Evolutionary conservation across 1,139 yeast genomes (phyloP).

Genomic region (Saccharomyces hybrid): DNA sequence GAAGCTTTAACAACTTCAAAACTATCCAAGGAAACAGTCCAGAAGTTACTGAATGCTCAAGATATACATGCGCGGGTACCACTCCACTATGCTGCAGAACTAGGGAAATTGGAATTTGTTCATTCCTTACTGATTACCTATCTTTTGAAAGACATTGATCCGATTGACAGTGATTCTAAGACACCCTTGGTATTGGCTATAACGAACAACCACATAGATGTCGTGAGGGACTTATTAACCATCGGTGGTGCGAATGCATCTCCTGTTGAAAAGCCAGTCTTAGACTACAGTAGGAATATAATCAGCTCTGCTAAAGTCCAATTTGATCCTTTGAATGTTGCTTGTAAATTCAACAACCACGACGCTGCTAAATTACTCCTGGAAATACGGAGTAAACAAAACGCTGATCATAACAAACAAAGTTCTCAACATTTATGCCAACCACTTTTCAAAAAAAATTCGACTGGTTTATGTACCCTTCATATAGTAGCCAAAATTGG

Average conservation of each 20-base stretch:
- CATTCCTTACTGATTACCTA: slow-evolving; percentile 35
- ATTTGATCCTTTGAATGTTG: slow-evolving; percentile 80
- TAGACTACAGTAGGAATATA: no score
- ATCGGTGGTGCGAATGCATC: slow-evolving; percentile 49
- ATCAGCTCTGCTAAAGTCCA: slow-evolving; percentile 22
- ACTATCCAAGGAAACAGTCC: slow-evolving; percentile 6
- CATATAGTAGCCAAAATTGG: slow-evolving; percentile 78
- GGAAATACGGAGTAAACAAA: slow-evolving; percentile 21
- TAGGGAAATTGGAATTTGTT: slow-evolving; percentile 52
- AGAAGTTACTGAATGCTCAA: slow-evolving; percentile 34
- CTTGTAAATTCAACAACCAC: slow-evolving; percentile 78
- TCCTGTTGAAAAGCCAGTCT: slow-evolving; percentile 31
- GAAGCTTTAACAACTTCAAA: slow-evolving; percentile 15
- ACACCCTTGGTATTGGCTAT: slow-evolving; percentile 79
- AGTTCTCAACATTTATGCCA: background rate
- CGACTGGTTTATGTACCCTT: slow-evolving; percentile 81
- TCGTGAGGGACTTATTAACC: slow-evolving; percentile 35
- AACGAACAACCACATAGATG: slow-evolving; percentile 54
- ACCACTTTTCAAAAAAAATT: slow-evolving; percentile 32
- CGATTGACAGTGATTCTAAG: slow-evolving; percentile 63
- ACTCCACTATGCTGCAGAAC: slow-evolving; percentile 78
- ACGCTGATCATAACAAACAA: background rate
- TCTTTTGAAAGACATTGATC: slow-evolving; percentile 33
- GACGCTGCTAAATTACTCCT: slow-evolving; percentile 60
- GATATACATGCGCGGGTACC: slow-evolving; percentile 72